Percentiles rank a stretch among this genome's conserved stretches.
Evolutionary conservation across 768 basidiomycete species (phyloP).

Genomic region (Pisolithus sp.): DNA sequence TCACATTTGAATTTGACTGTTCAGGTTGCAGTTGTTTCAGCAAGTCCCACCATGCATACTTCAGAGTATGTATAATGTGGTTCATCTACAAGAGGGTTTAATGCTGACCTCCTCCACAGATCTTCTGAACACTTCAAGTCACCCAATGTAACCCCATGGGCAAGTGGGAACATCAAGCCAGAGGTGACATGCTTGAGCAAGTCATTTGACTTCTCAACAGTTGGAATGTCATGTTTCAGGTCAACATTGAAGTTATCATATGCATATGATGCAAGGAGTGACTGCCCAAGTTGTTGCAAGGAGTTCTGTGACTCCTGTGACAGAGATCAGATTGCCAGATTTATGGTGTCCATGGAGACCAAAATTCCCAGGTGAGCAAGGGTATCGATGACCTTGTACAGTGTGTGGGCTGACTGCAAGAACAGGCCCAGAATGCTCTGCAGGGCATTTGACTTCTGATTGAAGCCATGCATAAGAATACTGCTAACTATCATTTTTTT

Average conservation of each 20-base stretch:
- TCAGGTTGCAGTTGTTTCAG: no score
- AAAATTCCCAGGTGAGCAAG: conserved; percentile 27
- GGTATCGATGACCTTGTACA: conserved; percentile 22
- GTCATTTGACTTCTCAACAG: conserved; percentile 21
- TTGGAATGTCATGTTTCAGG: conserved; percentile 24
- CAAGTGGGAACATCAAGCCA: conserved; percentile 15
- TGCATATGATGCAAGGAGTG: conserved; percentile 23
- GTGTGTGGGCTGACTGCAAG: conserved; percentile 19
- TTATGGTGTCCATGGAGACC: conserved; percentile 20
- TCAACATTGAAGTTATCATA: conserved; percentile 42
- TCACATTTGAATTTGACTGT: no score
- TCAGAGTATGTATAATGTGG: no score
- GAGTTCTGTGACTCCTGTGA: conserved; percentile 14
- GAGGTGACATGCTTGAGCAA: conserved; percentile 22
- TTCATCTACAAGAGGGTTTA: conserved; percentile 11
- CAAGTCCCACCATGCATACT: no score
- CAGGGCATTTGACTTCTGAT: conserved; percentile 8
- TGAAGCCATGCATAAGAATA: conserved; percentile 27
- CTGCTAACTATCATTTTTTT: conserved; percentile 9
- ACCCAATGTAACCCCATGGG: conserved; percentile 12
- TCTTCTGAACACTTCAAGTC: conserved; percentile 29
- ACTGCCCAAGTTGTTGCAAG: conserved; percentile 18
- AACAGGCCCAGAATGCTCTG: conserved; percentile 7
- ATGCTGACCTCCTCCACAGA: conserved; percentile 27
- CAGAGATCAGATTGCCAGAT: conserved; percentile 18